Conservation (phyloP, 306 rosid species). For the Prunus dulcis region DNA sequence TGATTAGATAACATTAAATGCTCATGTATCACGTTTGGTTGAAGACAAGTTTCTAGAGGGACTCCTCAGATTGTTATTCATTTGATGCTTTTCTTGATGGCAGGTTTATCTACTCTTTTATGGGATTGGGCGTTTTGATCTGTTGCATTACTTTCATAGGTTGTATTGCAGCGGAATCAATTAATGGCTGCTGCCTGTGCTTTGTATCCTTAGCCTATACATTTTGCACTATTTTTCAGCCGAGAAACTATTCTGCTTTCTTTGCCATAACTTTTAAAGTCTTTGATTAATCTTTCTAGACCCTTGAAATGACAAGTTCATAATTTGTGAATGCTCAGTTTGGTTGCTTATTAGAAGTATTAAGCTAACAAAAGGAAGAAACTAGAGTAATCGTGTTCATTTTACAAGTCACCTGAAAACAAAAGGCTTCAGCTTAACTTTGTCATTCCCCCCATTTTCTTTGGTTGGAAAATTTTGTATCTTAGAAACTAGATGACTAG, state of each 20-base stretch:
- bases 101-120: slow-evolving; percentile 90
- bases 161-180: slow-evolving; percentile 84
- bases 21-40: background rate
- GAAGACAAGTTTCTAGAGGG: slow-evolving; percentile 1
- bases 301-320: background rate
- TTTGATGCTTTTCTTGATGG: slow-evolving; percentile 26
- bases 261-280: background rate
- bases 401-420: background rate
- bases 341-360: background rate
- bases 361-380: background rate
- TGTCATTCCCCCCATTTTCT: background rate
- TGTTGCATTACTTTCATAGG: slow-evolving; percentile 71
- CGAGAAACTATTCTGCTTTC: slow-evolving; percentile 13
- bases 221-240: slow-evolving; percentile 11
- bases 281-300: background rate
- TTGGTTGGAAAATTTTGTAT: background rate
- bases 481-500: background rate
- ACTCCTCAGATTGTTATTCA: background rate
- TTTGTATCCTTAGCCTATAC: slow-evolving; percentile 64
- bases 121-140: slow-evolving; percentile 76
- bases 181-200: slow-evolving; percentile 86
- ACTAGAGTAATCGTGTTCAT: background rate
- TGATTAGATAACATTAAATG: background rate
- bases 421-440: background rate
- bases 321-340: background rate